Base-by-base conservation (phyloP, 345 rosid species). In the Kandelia obovata region DNA sequence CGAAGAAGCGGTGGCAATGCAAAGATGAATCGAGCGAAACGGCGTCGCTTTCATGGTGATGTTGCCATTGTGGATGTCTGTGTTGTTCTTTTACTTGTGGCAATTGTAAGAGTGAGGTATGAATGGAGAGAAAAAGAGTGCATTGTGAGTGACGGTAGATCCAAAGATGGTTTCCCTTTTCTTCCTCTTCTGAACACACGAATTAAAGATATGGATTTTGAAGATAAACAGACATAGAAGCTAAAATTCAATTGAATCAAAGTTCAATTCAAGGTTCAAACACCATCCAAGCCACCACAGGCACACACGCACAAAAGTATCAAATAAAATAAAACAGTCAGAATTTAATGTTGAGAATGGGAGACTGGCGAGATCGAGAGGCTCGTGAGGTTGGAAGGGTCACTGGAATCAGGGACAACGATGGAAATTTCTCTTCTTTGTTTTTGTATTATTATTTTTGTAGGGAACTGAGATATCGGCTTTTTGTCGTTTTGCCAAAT, bases 391-490 rank as follows among this genome's bases (percentile, higher is more conserved):
- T 1, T 34, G 1, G 15, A 9, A 10, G 27, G 13, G 26, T 1
- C 9, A 23, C 5, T 9, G 26, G 30, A 55, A n/a, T n/a, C 28
- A 23, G 58, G 47, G 47, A 43, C 11, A 56, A 3, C 16, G 59
- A 10, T 56, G 3, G 1, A 25, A 27, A 15, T 56, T 56, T 20
- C 2, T 34, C 7, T 1, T 34, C 1, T 34, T 34, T 1, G 7
- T 7, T 34, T 34, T 31, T 31, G 0, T 31, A 31, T 34, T 28
- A 2, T 28, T 28, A 28, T 0, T 32, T 32, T 10, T 10, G 5
- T 2, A 43, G 67, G 77, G 79, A 69, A 71, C 79, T 66, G 71
- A 69, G 79, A 72, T 47, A 66, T 64, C 73, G 71, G 56, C 7
- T 43, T 35, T 66, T 53, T 46, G 49, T 37, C 43, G 58, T 62